These are phyloP conservation scores for Fusarium vanettenii DNA, from an alignment of 2,329 filamentous ascomycete genomes.

Conservation along the genomic window DNA sequence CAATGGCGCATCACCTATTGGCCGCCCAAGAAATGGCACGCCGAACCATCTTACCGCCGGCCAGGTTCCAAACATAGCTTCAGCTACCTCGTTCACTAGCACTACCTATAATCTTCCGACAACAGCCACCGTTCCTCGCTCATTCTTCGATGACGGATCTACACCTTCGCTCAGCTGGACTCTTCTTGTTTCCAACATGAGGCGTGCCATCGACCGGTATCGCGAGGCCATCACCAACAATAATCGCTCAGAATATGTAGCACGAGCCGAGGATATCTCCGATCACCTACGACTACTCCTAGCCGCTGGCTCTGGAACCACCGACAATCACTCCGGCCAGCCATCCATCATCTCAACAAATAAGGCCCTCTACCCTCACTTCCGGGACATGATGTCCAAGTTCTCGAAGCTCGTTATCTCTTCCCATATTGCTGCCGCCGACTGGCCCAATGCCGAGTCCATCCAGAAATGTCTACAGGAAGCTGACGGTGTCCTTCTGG, in stretches of 20 bases:
- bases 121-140: slow-evolving; percentile 75
- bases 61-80: slow-evolving; percentile 64
- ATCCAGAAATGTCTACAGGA: slow-evolving; percentile 96
- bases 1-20: slow-evolving; percentile 73
- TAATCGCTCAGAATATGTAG: slow-evolving; percentile 90
- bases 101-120: slow-evolving; percentile 67
- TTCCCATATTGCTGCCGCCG: slow-evolving; percentile 95
- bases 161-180: slow-evolving; percentile 88
- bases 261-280: slow-evolving; percentile 96
- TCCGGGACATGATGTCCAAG: slow-evolving; percentile 99
- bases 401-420: slow-evolving; percentile 99
- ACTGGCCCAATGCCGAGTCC: slow-evolving; percentile 94
- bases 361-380: slow-evolving; percentile 96
- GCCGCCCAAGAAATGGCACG: slow-evolving; percentile 68
- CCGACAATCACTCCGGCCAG: slow-evolving; percentile 98
- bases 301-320: slow-evolving; percentile 96
- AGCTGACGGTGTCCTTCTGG: slow-evolving; percentile 94
- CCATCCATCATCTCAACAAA: slow-evolving; percentile 99
- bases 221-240: slow-evolving; percentile 87
- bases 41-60: slow-evolving; percentile 55
- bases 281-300: slow-evolving; percentile 93
- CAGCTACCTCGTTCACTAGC: slow-evolving; percentile 72
- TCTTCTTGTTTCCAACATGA: slow-evolving; percentile 91
- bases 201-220: slow-evolving; percentile 88
- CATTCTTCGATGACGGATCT: slow-evolving; percentile 91